Evolutionary conservation across 139 green algal species (phyloP), one percentile per base, ranked within the genome.

Genomic region (Marvania coccoides): DNA sequence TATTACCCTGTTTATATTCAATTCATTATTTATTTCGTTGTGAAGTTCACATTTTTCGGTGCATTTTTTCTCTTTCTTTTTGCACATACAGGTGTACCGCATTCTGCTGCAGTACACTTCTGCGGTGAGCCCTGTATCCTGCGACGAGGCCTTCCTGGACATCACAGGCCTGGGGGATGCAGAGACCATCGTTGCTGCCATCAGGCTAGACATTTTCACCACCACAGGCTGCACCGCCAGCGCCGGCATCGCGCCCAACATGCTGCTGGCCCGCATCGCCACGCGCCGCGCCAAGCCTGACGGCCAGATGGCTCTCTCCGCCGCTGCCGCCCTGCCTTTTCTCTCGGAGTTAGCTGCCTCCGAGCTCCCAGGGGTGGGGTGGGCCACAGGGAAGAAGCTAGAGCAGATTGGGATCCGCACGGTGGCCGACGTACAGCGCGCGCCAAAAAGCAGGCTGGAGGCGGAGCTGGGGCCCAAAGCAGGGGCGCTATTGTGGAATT

Each of bases 111-210:
- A 70, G 15, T 57, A 83, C 71, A 91, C 75, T 4, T 48, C 72
- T 2, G 64, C 68, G 14, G 88, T 97, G 42, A 81, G 95, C 79
- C 87, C 92, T 5, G 54, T 98, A 30, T 95, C 83, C 35, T 94
- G 84, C 68, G 94, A 99, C 63, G 94, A 99, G 73, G 93, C 94
- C 9, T 96, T 86, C 59, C 60, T 98, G 53, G 94, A 99, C 68
- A 58, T 96, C 9, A 96, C 88, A 3, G 85, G 86, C 5, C 59
- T 94, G 6, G 79, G 75, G 4, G 83, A 96, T 48, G 78, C 85
- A 0, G 36, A 78, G 14, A 45, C 61, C 10, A 55, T 95, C 2
- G 83, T 78, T 1, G 48, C 39, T 2, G 29, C 13, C 0, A 75
- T 98, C 5, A 56, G 91, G 1, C 46, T 65, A 0, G 58, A 81